Evolutionary conservation across 139 green algal genomes (phyloP), one percentile per base, ranked within the genome.

Genomic region (Ettlia oleoabundans): DNA sequence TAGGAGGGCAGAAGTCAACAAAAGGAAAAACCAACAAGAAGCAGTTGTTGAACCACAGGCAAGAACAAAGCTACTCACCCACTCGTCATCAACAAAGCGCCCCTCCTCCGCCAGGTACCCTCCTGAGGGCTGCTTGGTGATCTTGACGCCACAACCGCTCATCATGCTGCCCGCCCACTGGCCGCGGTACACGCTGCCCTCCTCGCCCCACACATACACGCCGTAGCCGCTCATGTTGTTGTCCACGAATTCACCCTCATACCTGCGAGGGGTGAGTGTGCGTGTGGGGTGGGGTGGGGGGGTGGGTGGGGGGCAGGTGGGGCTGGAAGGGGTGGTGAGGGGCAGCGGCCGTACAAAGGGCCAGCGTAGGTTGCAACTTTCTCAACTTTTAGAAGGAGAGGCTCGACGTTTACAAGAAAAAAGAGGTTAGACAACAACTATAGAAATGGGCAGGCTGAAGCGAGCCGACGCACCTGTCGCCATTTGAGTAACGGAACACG

Each of bases 71-170:
- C 21, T 2, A 19, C 71, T 78, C 71, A 78, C 86, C 67, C 75
- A 95, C 10, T 88, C 84, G 66, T 95, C 91, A 8, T 61, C 82
- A 52, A 92, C 84, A 82, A 93, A 95, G 53, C 90, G 86, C 15
- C 92, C 92, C 76, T 93, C 89, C 47, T 84, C 86, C 63, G 85
- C 82, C 30, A 82, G 24, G 64, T 85, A 84, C 7, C 69, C 21
- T 41, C 82, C 66, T 33, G 79, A 72, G n/a, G 63, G n/a, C 76
- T 91, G 86, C 66, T 76, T 80, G 19, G 66, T 80, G 30, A 95
- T 76, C 71, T 89, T 83, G 43, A 92, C 89, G 3, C 92, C 92
- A 64, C 92, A 95, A 41, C 92, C 92, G 62, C 95, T 87, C 87
- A 95, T 94, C 72, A 87, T 67, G 22, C 85, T 88, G 22, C 82